Percentiles rank a stretch among this genome's conserved stretches.
These are phyloP conservation scores for Scolecobasidium constrictum DNA, from an alignment of 2,329 filamentous ascomycete genomes.

Conservation along the genomic window DNA sequence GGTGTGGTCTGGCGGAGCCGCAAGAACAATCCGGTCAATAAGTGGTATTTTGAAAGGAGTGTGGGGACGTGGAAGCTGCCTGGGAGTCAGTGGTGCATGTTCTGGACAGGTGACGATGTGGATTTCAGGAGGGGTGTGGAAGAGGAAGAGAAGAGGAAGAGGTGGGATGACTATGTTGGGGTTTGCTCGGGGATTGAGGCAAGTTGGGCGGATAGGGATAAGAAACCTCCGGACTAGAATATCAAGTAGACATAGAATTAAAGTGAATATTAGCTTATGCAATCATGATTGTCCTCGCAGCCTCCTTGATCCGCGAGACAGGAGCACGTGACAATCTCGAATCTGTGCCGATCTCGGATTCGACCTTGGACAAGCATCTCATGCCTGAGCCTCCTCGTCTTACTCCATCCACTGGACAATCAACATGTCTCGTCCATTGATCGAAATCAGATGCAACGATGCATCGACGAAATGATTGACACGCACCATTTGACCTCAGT, in stretches of 20 bases:
- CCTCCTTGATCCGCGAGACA: no score
- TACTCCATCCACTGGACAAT: no score
- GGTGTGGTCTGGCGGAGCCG: slow-evolving; percentile 91
- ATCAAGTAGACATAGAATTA: not conserved
- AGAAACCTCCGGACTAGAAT: slow-evolving; percentile 7
- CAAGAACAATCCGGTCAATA: slow-evolving; percentile 89
- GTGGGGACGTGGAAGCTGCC: slow-evolving; percentile 71
- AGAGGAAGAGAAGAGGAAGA: slow-evolving; percentile 24
- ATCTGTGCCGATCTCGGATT: no score
- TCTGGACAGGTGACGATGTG: slow-evolving; percentile 74
- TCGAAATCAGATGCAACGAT: no score
- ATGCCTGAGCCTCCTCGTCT: no score
- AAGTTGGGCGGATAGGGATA: slow-evolving; percentile 32
- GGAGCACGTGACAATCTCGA: no score
- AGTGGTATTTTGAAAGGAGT: slow-evolving; percentile 96
- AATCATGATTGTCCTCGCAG: no score
- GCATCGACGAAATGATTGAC: no score
- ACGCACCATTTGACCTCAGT: no score
- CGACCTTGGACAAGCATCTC: no score
- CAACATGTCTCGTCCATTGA: no score
- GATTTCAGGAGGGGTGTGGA: slow-evolving; percentile 34
- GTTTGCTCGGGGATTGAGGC: slow-evolving; percentile 37
- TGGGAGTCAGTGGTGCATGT: slow-evolving; percentile 91
- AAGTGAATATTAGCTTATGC: no score
- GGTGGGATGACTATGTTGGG: slow-evolving; percentile 38